Evolutionary conservation across 257 asterid genomes (phyloP), one percentile per base, ranked within the genome.

Genomic region (Nicotiana tabacum): DNA sequence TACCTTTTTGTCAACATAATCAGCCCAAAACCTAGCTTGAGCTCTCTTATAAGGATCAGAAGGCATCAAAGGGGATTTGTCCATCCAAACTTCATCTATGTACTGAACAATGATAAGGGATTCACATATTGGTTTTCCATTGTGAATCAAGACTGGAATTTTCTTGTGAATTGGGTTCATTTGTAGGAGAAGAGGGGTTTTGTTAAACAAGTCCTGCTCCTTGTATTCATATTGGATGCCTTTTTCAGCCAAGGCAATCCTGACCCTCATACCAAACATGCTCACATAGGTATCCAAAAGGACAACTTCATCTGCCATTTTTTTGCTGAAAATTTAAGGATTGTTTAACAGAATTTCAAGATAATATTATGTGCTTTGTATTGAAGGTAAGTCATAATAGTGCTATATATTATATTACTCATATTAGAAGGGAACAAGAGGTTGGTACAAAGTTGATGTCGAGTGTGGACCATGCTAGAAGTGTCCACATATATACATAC

Each of bases 81-180:
- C 84, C 37, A 60, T 67, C 89, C 87, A 86, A 0, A 65, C 62
- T 62, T 86, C 81, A 2, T 84, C 89, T 35, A 84, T 86, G 24
- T 84, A 86, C 48, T 86, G 57, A 24, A 86, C 84, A 4, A 30
- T 82, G 9, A 78, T 30, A 2, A 68, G 30, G 3, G 89, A 82
- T 74, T 86, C 87, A 72, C 82, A 84, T 0, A 86, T 10, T 5
- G 89, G 84, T 61, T 84, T 87, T 0, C 88, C 86, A 30, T 88
- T 86, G 61, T 86, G 91, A 64, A 88, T 82, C 72, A 86, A 30
- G 6, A 84, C 84, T 6, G 87, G 85, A 16, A 83, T 30, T 68
- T 83, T 86, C 85, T 86, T 83, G 62, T 86, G 83, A 58, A 83
- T 33, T 1, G 88, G 88, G 21, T 86, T 86, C 85, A 83, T 80